These are phyloP conservation scores for Arabidopsis suecica DNA, from an alignment of 345 rosid genomes.

Conservation along the genomic window DNA sequence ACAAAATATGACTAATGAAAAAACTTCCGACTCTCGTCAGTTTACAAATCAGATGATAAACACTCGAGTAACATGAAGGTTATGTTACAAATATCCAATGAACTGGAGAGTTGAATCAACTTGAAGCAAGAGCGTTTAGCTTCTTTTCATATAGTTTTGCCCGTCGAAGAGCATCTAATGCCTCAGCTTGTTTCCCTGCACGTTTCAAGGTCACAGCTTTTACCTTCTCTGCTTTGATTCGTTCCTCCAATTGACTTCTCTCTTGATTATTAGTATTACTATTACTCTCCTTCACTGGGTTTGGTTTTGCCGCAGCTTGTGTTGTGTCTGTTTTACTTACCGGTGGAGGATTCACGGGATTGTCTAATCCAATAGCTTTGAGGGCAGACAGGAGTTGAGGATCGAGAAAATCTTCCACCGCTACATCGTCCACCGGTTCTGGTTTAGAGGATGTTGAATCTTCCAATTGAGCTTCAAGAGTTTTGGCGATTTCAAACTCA, in stretches of 20 bases:
- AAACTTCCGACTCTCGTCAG: neutral
- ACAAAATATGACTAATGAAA: neutral
- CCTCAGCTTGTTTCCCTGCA: constrained; percentile 90
- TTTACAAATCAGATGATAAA: constrained; percentile 11
- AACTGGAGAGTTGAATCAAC: constrained; percentile 31
- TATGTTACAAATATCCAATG: constrained; percentile 9
- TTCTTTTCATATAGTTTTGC: constrained; percentile 79
- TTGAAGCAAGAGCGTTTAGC: constrained; percentile 53
- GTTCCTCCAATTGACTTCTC: constrained; percentile 69
- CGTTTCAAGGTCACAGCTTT: constrained; percentile 79
- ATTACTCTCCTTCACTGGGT: constrained; percentile 46
- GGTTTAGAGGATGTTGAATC: constrained; percentile 54
- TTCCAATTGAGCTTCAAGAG: constrained; percentile 85
- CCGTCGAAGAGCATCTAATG: constrained; percentile 80
- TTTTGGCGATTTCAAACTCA: constrained; percentile 86
- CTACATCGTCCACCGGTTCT: constrained; percentile 52
- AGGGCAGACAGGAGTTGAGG: constrained; percentile 89
- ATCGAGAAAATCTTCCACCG: constrained; percentile 88
- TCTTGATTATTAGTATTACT: constrained; percentile 50
- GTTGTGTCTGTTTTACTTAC: constrained; percentile 39
- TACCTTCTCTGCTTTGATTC: constrained; percentile 75
- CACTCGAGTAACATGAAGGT: constrained; percentile 1
- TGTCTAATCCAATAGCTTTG: constrained; percentile 72
- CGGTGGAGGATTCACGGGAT: constrained; percentile 34
- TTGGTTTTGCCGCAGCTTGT: constrained; percentile 28